A percentile compares a stretch with the other conserved stretches of the same genome.
Evolutionary conservation across 148 eudicot genomes (phyloP).

Genomic region (Fagopyrum esculentum): DNA sequence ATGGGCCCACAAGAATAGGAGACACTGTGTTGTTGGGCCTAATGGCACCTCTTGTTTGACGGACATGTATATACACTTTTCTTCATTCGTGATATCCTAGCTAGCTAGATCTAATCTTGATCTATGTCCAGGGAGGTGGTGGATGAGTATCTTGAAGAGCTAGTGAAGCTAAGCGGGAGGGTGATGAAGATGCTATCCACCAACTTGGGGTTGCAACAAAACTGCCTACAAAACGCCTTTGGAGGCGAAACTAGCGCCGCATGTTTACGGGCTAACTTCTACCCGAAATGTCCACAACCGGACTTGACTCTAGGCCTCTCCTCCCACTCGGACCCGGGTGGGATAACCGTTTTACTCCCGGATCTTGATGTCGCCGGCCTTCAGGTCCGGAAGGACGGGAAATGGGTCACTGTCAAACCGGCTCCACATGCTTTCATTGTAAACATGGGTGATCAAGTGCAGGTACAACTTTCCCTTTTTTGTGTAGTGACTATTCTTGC

Average conservation of each 20-base stretch:
- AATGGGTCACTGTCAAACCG: conserved; percentile 83
- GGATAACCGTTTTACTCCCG: conserved; percentile 73
- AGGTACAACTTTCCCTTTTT: conserved; percentile 29
- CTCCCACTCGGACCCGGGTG: conserved; percentile 96
- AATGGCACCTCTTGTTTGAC: too few species aligned
- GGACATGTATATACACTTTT: too few species aligned
- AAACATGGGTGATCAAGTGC: conserved; percentile 86
- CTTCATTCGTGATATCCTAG: too few species aligned
- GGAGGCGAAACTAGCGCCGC: conserved; percentile 69
- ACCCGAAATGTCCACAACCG: conserved; percentile 93
- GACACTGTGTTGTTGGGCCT: too few species aligned
- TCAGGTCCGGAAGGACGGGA: conserved; percentile 48
- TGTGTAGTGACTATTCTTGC: not conserved
- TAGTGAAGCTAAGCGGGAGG: conserved; percentile 50
- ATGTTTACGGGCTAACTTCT: conserved; percentile 62
- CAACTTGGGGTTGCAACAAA: conserved; percentile 51
- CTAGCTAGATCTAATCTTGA: too few species aligned
- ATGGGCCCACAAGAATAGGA: too few species aligned
- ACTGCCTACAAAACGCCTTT: conserved; percentile 56
- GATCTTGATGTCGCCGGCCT: conserved; percentile 70
- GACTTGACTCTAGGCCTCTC: conserved; percentile 82
- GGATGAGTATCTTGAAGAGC: conserved; percentile 46
- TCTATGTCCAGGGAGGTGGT: conserved; percentile 44
- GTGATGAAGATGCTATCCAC: conserved; percentile 54
- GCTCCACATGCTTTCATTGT: conserved; percentile 73